These are phyloP conservation scores for Wolfiporia cocos DNA, from an alignment of 1,284 basidiomycete genomes.

Conservation along the genomic window DNA sequence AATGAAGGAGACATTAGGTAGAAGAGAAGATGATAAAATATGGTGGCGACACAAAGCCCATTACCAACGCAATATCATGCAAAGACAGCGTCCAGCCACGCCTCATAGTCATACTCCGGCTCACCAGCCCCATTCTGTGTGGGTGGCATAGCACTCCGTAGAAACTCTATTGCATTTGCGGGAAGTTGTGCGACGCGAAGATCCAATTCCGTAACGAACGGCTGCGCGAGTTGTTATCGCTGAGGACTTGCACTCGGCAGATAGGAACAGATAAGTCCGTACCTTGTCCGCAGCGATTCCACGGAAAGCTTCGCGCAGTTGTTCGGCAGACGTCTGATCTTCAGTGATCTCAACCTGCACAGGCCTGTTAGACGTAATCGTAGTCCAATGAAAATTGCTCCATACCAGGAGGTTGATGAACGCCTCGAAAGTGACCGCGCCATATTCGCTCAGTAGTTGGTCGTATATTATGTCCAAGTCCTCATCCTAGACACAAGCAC, in stretches of 20 bases:
- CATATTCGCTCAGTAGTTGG: conserved; percentile 81
- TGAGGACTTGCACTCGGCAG: neutral
- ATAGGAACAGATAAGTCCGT: conserved; percentile 25
- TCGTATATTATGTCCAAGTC: conserved; percentile 85
- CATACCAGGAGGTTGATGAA: conserved; percentile 90
- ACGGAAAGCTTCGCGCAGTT: conserved; percentile 90
- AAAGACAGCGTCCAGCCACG: conserved; percentile 76
- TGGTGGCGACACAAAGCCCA: no score
- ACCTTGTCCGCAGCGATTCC: conserved; percentile 91
- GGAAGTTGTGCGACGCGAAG: conserved; percentile 85
- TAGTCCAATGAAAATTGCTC: neutral
- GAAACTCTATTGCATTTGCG: conserved; percentile 73
- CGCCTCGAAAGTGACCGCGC: conserved; percentile 88
- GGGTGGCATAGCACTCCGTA: conserved; percentile 71
- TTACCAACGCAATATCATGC: no score
- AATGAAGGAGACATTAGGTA: no score
- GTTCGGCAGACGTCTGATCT: conserved; percentile 91
- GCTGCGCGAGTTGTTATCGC: conserved; percentile 41
- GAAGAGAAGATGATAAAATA: no score
- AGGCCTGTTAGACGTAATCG: neutral
- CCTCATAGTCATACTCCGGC: conserved; percentile 69
- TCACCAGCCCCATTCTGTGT: conserved; percentile 49
- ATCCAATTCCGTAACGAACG: conserved; percentile 92
- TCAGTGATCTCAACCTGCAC: conserved; percentile 88
- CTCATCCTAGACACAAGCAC: conserved; percentile 71